phyloP scores from a whole-genome alignment of 352 stramenopile genomes.

The Globisporangium paddicum region DNA sequence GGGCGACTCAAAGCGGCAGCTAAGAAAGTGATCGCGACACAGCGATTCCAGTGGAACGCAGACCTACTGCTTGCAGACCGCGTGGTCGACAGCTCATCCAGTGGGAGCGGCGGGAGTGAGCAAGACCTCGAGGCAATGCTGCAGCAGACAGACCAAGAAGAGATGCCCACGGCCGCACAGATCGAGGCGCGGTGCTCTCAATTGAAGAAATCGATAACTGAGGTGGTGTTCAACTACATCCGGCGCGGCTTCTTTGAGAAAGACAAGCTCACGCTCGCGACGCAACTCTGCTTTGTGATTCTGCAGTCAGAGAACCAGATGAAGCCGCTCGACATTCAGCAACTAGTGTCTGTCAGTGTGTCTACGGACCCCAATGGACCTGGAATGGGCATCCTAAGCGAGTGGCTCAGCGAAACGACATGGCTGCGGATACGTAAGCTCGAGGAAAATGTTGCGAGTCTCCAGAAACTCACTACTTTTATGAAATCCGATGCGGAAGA shows the following conservation, averaged over 20 bases:
- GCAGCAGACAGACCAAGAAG: conserved; percentile 60
- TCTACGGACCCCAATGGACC: conserved; percentile 29
- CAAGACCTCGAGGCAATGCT: conserved; percentile 61
- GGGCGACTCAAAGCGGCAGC: conserved; percentile 72
- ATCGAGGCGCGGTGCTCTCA: conserved; percentile 54
- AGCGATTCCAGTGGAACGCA: conserved; percentile 85
- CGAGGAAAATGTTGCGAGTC: conserved; percentile 75
- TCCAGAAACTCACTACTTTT: conserved; percentile 90
- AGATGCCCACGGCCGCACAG: conserved; percentile 41
- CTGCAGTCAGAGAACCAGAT: conserved; percentile 73
- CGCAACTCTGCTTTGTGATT: conserved; percentile 91
- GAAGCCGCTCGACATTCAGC: conserved; percentile 45
- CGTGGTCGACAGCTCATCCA: conserved; percentile 33
- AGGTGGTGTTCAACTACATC: conserved; percentile 95
- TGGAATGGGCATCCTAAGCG: conserved; percentile 88
- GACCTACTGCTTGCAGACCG: conserved; percentile 76
- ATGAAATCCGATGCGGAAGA: conserved; percentile 96
- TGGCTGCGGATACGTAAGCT: conserved; percentile 92
- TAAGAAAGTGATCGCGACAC: conserved; percentile 79
- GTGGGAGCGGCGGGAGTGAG: conserved; percentile 22
- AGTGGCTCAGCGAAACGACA: conserved; percentile 87
- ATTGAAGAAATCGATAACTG: conserved; percentile 64
- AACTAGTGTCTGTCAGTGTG: conserved; percentile 65
- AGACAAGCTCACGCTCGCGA: conserved; percentile 92
- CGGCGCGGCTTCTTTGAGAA: conserved; percentile 91